phyloP scores from a whole-genome alignment of 2,329 filamentous ascomycete genomes.

The Claviceps pusilla region DNA sequence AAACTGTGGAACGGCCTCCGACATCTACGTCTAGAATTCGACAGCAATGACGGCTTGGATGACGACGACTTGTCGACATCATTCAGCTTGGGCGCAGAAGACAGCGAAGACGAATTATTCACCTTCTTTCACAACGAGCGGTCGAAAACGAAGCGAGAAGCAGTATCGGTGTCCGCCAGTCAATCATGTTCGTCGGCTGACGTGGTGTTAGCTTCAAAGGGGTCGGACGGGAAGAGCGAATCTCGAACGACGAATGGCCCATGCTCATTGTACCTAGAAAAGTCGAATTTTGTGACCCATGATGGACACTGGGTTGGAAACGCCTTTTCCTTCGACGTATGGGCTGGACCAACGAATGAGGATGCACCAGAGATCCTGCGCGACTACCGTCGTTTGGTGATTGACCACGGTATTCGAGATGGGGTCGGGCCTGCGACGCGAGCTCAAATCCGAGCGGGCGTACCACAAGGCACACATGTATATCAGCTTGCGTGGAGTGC shows the following conservation, averaged over 20 bases:
- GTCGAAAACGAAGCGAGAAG: not conserved
- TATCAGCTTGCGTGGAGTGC: slow-evolving; percentile 40
- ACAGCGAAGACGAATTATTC: slow-evolving; percentile 23
- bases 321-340: slow-evolving; percentile 21
- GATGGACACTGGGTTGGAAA: slow-evolving; percentile 14
- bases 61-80: slow-evolving; percentile 17
- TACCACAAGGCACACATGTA: slow-evolving; percentile 28
- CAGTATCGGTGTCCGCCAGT: slow-evolving; percentile 1
- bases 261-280: slow-evolving; percentile 7
- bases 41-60: slow-evolving; percentile 23
- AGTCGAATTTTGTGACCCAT: slow-evolving; percentile 12
- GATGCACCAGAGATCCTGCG: slow-evolving; percentile 24
- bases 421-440: slow-evolving; percentile 31
- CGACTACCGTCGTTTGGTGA: slow-evolving; percentile 32
- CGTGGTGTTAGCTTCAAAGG: slow-evolving; percentile 4
- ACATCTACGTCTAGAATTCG: slow-evolving; percentile 39
- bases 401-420: slow-evolving; percentile 20
- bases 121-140: slow-evolving; percentile 28
- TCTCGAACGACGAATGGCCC: not conserved
- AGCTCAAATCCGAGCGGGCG: slow-evolving; percentile 34
- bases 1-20: slow-evolving; percentile 35
- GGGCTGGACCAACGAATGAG: slow-evolving; percentile 27
- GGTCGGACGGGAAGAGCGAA: not conserved
- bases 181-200: slow-evolving; percentile 1
- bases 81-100: slow-evolving; percentile 26